A percentile compares a stretch with the other conserved stretches of the same genome.
Conservation (phyloP, 768 basidiomycete genomes). For the Krasilnikovozyma curviuscula region DNA sequence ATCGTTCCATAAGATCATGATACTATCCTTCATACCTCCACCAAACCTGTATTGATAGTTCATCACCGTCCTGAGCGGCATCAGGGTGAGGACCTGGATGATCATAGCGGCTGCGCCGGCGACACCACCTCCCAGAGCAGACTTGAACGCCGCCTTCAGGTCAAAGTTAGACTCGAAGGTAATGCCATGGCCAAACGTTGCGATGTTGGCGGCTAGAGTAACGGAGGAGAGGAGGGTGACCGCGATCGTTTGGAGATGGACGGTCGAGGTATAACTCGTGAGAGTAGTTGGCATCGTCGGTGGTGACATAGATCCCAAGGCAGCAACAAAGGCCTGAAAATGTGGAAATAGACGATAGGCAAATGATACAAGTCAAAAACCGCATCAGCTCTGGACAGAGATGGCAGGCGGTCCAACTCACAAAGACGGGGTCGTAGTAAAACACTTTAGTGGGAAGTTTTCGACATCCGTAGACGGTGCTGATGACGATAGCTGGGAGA, state of each 20-base stretch:
- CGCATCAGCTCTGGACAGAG: background rate
- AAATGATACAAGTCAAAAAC: background rate
- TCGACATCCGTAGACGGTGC: background rate
- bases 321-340: background rate
- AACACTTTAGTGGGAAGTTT: background rate
- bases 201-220: constrained; percentile 5
- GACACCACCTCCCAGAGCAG: constrained; percentile 71
- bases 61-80: constrained; percentile 96
- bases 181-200: constrained; percentile 5
- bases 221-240: constrained; percentile 6
- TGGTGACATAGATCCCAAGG: background rate
- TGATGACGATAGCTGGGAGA: background rate
- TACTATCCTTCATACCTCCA: constrained; percentile 47
- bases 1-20: constrained; percentile 47
- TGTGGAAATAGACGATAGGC: background rate
- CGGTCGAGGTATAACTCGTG: background rate
- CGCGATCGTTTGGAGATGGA: constrained; percentile 1
- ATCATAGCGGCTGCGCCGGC: constrained; percentile 86
- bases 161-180: constrained; percentile 44
- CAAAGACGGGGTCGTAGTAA: constrained; percentile 5
- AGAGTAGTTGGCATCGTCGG: background rate
- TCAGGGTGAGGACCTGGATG: constrained; percentile 71
- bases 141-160: constrained; percentile 49
- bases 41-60: constrained; percentile 63
- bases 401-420: background rate